Evolutionary conservation across 2,329 filamentous ascomycete species (phyloP), one percentile per base, ranked within the genome.

Genomic region (Nigrospora oryzae): DNA sequence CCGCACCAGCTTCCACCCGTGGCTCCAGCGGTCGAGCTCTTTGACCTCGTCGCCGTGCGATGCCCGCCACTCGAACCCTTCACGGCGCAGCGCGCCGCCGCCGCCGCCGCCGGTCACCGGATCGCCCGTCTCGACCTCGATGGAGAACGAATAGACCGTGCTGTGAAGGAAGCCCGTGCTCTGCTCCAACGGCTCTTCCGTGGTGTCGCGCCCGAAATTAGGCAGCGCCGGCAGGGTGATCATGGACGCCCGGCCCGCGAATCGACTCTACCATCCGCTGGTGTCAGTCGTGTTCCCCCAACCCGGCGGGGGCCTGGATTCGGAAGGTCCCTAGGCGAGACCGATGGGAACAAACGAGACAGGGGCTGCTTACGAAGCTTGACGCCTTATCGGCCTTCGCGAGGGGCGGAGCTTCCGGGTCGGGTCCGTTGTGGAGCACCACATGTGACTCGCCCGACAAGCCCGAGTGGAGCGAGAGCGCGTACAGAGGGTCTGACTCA

Each of bases 61-160:
- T 47, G 63, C 57, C 3, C 68, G 63, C 70, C 70, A 73, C 56
- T 71, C 64, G 49, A 69, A 72, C 15, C 49, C 40, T 51, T 71
- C 68, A 17, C 51, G 46, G 17, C 46, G 44, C n/a, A 17, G 19
- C 43, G 19, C 16, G 8, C 32, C 15, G 45, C 36, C 17, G 33
- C 4, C 5, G 43, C 41, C 16, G 38, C 32, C 17, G 15, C 15
- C 33, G 17, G n/a, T 28, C 46, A 16, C 34, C 16, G 34, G 23
- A 33, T 38, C 42, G 44, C 50, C 52, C 38, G 55, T 46, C 32
- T 59, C 55, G 30, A 65, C 56, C 44, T 66, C 61, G 42, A 68
- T 57, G 34, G 49, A 38, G 46, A 71, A 67, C n/a, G 46, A 41
- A 42, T 62, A 65, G 4, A 46, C 33, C 45, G 52, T 47, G 5